A percentile compares a stretch with the other conserved stretches of the same genome.
Conservation (phyloP, 345 rosid species). For the Syzygium oleosum region DNA sequence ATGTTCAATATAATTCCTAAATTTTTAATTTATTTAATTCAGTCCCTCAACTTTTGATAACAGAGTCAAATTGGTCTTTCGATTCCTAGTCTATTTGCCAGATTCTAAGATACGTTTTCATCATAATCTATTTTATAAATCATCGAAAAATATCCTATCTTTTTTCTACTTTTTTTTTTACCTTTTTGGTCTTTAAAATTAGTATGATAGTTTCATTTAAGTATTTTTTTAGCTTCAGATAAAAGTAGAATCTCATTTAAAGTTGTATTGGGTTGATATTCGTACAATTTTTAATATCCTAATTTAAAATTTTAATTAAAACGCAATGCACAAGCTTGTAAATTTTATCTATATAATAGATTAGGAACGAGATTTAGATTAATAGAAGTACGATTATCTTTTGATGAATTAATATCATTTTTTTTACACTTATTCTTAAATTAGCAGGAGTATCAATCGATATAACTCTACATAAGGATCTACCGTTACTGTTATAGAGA, state of each 20-base stretch:
- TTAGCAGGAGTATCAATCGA: background rate
- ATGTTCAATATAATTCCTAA: no score
- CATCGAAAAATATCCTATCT: background rate
- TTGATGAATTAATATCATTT: background rate
- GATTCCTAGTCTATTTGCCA: background rate
- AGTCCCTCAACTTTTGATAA: background rate
- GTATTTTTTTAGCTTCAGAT: background rate
- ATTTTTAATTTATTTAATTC: background rate
- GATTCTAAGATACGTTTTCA: background rate
- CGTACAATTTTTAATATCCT: background rate
- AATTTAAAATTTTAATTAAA: background rate
- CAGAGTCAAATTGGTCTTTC: background rate
- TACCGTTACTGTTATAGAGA: background rate
- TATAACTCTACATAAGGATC: background rate
- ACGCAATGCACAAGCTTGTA: background rate
- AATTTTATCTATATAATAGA: background rate
- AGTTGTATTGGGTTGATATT: background rate
- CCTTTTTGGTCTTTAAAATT: background rate
- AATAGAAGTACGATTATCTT: background rate
- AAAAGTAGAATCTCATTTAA: background rate
- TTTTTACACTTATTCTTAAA: background rate
- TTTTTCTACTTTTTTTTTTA: background rate
- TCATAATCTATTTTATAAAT: background rate
- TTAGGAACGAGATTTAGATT: background rate
- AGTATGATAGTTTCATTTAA: background rate